Base-by-base conservation (phyloP, 441 rosid species). In the Erodium trifolium region DNA sequence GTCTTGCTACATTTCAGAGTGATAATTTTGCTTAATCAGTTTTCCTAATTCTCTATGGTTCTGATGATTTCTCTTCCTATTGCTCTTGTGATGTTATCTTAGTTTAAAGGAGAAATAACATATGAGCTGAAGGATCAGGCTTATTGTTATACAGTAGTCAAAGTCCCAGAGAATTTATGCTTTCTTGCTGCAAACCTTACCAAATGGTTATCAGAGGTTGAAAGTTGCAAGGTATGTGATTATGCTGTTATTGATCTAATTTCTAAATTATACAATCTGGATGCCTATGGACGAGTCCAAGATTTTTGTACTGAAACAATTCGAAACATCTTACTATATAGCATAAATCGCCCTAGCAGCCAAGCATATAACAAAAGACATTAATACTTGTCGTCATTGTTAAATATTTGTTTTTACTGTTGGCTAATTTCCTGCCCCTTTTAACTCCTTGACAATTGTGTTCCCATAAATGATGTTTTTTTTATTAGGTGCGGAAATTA, bases 71-170 rank as follows among this genome's bases (percentile, higher is more conserved):
- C 49, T 37, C 70, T 65, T 77, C 29, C 73, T 76, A 49, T 67
- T 68, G 17, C 78, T 51, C 60, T 71, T 72, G 31, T 72, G 51
- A 51, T 51, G 67, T 69, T 76, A 71, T 77, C 77, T 67, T 81
- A 91, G 97, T 77, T 79, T 72, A 87, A 83, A 75, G 95, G 97
- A 72, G 96, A 93, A 83, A 82, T 93, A 78, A 87, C 90, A 49
- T 93, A 88, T 47, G 92, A 88, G 74, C 45, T 76, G 74, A 93
- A 88, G 83, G 96, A 93, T 76, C 86, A 87, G 1, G 96, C 96
- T 68, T 89, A 75, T 75, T 93, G 90, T 80, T 93, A 85, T 81
- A 83, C 78, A 67, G 75, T 88, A 69, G 72, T 80, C 73, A 65
- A 87, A 67, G 67, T 74, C 68, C 99, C 97, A 23, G 69, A 45